Percentiles rank a stretch among this genome's conserved stretches.
Conservation (phyloP, 805 yeast species). For the Debaryomyces castellii region DNA sequence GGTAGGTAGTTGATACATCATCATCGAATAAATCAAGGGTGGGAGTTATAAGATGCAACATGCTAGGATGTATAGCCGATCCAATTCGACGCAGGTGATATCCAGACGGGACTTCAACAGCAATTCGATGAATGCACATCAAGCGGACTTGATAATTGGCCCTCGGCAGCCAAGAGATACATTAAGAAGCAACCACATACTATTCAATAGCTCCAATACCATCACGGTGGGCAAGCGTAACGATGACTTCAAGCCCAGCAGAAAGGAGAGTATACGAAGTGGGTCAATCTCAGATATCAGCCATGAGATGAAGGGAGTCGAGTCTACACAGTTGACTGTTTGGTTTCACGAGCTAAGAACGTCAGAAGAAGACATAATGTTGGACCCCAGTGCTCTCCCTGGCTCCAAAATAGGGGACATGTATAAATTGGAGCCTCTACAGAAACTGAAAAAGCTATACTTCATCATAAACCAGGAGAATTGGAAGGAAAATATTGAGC, state of each 20-base stretch:
- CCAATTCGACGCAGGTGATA: constrained; percentile 2
- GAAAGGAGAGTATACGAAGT: constrained; percentile 4
- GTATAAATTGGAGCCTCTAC: constrained; percentile 61
- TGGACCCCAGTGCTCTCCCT: constrained; percentile 60
- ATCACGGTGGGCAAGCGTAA: not conserved
- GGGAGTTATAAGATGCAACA: constrained; percentile 27
- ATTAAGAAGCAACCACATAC: not conserved
- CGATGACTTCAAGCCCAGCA: not conserved
- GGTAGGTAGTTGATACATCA: too few relatives aligned
- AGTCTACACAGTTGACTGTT: constrained; percentile 43
- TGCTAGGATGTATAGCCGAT: constrained; percentile 22
- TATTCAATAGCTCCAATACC: not conserved
- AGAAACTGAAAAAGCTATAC: constrained; percentile 17
- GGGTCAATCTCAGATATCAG: constrained; percentile 3
- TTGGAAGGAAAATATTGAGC: constrained; percentile 3
- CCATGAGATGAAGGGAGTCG: constrained; percentile 8
- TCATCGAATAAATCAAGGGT: too few relatives aligned
- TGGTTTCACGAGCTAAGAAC: constrained; percentile 71
- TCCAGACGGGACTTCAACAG: not conserved
- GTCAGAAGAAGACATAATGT: constrained; percentile 56
- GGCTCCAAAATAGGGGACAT: constrained; percentile 73
- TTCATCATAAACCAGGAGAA: constrained; percentile 2
- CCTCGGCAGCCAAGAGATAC: constrained; percentile 1
- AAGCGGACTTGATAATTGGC: constrained; percentile 17
- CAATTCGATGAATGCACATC: constrained; percentile 17